Evolutionary conservation across 2,329 filamentous ascomycete genomes (phyloP), one percentile per base, ranked within the genome.

Genomic region (Blastomyces silverae): DNA sequence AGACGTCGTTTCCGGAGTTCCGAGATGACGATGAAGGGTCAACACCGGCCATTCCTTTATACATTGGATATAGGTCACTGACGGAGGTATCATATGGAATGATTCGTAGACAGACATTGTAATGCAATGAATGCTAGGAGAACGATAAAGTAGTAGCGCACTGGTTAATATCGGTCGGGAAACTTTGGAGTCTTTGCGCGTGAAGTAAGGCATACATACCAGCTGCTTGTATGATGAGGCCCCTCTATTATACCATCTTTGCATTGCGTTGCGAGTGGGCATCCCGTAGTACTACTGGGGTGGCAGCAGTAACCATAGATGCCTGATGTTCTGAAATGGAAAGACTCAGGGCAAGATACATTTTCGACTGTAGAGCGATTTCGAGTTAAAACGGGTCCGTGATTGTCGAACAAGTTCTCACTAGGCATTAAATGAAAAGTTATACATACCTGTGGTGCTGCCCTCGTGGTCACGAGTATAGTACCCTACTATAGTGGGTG

Each of bases 61-160:
- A 25, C 56, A 58, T 13, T 25, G 34, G 17, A 58, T 44, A 22
- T 17, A 42, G 25, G 25, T 58, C 4, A 58, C 37, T n/a, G 37
- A 58, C n/a, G 56, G 34, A 42, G 56, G 37, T 20, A 58, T 5
- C 53, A 56, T n/a, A 25, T 44, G 34, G 13, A 58, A 42, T 22
- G 31, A 58, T 42, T 58, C 56, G n/a, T 58, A 58, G 37, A 58
- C n/a, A 42, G 56, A 39, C 10, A 58, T 15, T 44, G 56, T 58
- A 3, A 42, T n/a, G n/a, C 56, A 58, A 25, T 58, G 11, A 11
- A 10, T 15, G 11, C 37, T 42, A 58, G n/a, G 37, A 42, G 3
- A 8, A 58, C 8, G 20, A 25, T 44, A 37, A 42, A 13, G n/a
- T 11, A 39, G n/a, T 11, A 39, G n/a, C n/a, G 37, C 39, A 17